Evolutionary conservation across 805 yeast species (phyloP).

Genomic region (Barnettozyma vustinii): DNA sequence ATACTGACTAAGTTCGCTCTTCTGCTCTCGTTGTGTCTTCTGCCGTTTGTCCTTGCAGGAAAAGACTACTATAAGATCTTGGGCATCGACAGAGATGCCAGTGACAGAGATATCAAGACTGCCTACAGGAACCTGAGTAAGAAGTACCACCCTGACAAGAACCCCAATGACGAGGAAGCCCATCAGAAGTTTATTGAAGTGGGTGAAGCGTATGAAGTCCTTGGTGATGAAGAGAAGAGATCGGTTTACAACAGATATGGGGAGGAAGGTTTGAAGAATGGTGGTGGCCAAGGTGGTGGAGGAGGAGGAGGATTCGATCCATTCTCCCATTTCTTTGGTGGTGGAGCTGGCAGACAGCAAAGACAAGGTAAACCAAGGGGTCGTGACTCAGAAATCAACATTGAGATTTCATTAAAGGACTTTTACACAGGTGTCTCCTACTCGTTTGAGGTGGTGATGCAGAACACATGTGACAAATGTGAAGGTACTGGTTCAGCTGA

Average conservation of each 20-base stretch:
- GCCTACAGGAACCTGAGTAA: slow-evolving; percentile 80
- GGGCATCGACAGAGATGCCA: slow-evolving; percentile 64
- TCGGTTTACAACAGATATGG: slow-evolving; percentile 72
- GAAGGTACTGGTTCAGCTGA: slow-evolving; percentile 84
- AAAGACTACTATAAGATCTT: slow-evolving; percentile 55
- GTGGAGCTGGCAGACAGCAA: slow-evolving; percentile 31
- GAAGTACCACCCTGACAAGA: slow-evolving; percentile 93
- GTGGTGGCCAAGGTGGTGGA: slow-evolving; percentile 42
- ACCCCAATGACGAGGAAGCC: slow-evolving; percentile 75
- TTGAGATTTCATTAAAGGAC: slow-evolving; percentile 56
- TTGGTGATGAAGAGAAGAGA: slow-evolving; percentile 66
- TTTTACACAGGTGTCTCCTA: slow-evolving; percentile 64
- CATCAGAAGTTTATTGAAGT: slow-evolving; percentile 83
- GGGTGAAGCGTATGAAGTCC: slow-evolving; percentile 89
- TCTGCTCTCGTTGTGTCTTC: slow-evolving; percentile 1
- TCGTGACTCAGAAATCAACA: slow-evolving; percentile 49
- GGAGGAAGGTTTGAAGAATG: slow-evolving; percentile 61
- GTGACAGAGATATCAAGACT: slow-evolving; percentile 74
- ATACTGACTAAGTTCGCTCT: slow-evolving; percentile 2
- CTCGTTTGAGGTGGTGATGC: slow-evolving; percentile 60
- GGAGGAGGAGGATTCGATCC: slow-evolving; percentile 49
- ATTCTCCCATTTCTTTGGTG: slow-evolving; percentile 59
- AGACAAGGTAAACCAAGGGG: slow-evolving; percentile 48
- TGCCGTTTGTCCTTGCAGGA: slow-evolving; percentile 18
- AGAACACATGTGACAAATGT: slow-evolving; percentile 72